Conservation (phyloP, 768 basidiomycete species). For the Collybia sp. region DNA sequence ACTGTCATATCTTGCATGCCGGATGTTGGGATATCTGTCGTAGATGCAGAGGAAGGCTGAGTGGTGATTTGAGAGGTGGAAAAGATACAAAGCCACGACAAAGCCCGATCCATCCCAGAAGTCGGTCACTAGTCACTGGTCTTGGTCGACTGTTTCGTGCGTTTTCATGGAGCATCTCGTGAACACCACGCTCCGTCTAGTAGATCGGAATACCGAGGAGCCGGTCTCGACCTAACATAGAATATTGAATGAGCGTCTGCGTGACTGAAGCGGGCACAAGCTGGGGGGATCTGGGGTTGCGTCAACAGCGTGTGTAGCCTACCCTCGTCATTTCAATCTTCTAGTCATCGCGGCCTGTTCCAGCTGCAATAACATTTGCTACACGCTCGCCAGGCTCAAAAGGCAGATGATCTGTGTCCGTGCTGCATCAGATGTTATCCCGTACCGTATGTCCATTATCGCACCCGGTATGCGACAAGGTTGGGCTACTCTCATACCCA, state of each 20-base stretch:
- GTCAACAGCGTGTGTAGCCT: slow-evolving; percentile 44
- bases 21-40: no score
- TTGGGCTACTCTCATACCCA: slow-evolving; percentile 49
- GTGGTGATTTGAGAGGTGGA: no score
- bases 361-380: slow-evolving; percentile 45
- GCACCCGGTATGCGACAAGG: neutral
- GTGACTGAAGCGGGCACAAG: slow-evolving; percentile 67
- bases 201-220: no score
- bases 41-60: no score
- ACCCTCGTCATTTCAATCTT: neutral
- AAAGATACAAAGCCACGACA: no score
- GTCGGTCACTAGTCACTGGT: no score
- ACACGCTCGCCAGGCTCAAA: slow-evolving; percentile 49
- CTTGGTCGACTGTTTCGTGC: no score
- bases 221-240: slow-evolving; percentile 88
- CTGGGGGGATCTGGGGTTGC: slow-evolving; percentile 65
- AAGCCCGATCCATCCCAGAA: no score
- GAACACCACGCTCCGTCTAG: no score
- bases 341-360: slow-evolving; percentile 41
- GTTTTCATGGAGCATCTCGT: no score
- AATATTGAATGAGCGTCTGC: slow-evolving; percentile 68
- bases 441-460: slow-evolving; percentile 39
- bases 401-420: slow-evolving; percentile 68
- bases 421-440: slow-evolving; percentile 57
- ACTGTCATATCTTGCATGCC: no score